phyloP scores from a whole-genome alignment of 83 land plant genomes.

The Picea abies region DNA sequence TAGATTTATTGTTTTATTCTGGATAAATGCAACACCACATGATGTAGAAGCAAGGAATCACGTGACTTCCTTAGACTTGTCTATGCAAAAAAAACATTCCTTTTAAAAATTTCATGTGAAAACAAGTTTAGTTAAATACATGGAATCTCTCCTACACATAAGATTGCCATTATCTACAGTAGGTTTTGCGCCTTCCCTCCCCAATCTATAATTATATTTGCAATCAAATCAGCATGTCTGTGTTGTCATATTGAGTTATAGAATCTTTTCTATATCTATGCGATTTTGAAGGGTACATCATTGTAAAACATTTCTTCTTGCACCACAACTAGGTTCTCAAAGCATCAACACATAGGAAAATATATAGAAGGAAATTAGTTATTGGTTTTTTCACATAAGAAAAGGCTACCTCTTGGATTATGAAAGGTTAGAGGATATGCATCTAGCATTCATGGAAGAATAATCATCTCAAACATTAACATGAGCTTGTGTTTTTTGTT shows the following conservation, averaged over 20 bases:
- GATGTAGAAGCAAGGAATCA: background rate
- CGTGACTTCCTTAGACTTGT: background rate
- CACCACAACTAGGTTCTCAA: background rate
- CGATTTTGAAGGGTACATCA: background rate
- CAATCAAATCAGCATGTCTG: background rate
- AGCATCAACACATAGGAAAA: background rate
- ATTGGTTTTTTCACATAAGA: background rate
- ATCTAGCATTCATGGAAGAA: background rate
- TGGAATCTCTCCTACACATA: background rate
- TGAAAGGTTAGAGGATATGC: background rate
- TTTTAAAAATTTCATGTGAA: background rate
- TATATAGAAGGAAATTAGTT: background rate
- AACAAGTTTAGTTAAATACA: background rate
- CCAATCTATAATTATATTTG: background rate
- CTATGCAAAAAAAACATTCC: too few species aligned
- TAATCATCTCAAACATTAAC: background rate
- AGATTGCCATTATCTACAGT: background rate
- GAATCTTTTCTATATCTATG: background rate
- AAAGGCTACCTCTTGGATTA: background rate
- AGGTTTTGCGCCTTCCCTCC: background rate
- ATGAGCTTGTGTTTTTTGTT: background rate
- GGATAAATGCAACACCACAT: background rate
- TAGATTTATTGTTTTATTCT: background rate
- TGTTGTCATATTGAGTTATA: too few species aligned
- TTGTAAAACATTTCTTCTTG: background rate